These are phyloP conservation scores for Monosporascus sp. DNA, from an alignment of 2,329 filamentous ascomycete species.

Conservation along the genomic window DNA sequence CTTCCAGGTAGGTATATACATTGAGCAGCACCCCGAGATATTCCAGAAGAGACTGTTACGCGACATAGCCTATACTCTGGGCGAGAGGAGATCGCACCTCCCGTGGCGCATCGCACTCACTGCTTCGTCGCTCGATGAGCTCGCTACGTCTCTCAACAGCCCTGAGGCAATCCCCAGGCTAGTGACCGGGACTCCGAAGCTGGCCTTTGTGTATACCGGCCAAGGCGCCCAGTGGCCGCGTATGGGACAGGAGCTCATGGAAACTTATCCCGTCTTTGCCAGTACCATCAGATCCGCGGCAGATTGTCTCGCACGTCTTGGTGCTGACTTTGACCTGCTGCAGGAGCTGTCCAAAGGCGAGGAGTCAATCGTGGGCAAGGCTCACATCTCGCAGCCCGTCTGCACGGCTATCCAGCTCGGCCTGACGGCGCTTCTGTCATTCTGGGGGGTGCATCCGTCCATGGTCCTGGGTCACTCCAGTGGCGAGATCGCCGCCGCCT, in stretches of 20 bases:
- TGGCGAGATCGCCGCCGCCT: not conserved
- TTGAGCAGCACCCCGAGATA: not conserved
- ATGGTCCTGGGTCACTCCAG: not conserved
- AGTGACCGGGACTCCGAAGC: not conserved
- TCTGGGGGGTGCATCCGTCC: not conserved
- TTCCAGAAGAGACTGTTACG: not conserved
- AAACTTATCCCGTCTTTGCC: constrained; percentile 11
- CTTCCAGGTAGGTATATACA: not conserved
- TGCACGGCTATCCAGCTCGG: not conserved
- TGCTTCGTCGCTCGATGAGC: not conserved
- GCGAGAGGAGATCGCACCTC: constrained; percentile 1
- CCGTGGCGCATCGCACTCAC: not conserved
- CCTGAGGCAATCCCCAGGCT: not conserved
- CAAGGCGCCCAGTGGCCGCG: constrained; percentile 30
- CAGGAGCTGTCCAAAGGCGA: not conserved
- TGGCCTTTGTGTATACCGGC: constrained; percentile 25
- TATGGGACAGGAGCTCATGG: constrained; percentile 27
- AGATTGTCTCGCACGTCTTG: not conserved
- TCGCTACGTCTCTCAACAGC: no score
- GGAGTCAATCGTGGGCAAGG: not conserved
- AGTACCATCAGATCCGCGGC: constrained; percentile 5
- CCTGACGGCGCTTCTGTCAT: not conserved
- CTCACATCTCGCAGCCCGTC: not conserved
- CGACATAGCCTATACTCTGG: constrained; percentile 12
- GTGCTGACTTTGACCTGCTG: not conserved